Base-by-base conservation (phyloP, 1,139 yeast species). In the Nematodospora anomalae region DNA sequence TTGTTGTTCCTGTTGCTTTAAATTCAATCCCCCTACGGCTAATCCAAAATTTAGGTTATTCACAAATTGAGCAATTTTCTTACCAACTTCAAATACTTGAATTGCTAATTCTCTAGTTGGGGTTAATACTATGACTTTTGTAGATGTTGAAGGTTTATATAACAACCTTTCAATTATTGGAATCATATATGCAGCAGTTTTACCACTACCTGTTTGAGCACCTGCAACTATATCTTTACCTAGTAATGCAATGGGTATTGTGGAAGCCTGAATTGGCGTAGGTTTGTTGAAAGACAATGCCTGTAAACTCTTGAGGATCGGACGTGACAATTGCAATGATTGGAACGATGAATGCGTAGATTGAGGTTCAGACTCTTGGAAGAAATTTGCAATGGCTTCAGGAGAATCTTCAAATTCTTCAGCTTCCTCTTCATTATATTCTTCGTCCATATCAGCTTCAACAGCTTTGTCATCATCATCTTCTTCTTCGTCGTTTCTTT, bases 161-260 rank as follows among this genome's bases (percentile, higher is more conserved):
- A 92, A 66, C 32, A 92, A 70, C 68, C 98, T 80, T 64, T 94
- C 98, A 43, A 94, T 79, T 27, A 92, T 87, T 12, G 98, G 99
- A 40, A 92, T 85, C 83, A 92, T 81, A 56, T 88, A 92, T 2
- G 98, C 98, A 4, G 97, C 98, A 13, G 99, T 94, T 60, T 92
- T 92, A 77, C 99, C 99, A 24, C 97, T 89, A 67, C 99, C 99
- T 3, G 99, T 92, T 18, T 87, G 96, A 25, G 98, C 98, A 68
- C 97, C 97, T n/a, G 98, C 99, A 49, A 92, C 96, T 37, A 92
- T 79, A 60, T 88, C 96, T 55, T 87, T 90, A 50, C 98, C 98
- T 47, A 86, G 63, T 30, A 92, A 71, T 0, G 97, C 96, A 38
- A 90, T 81, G 7, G 99, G 98, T 46, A 92, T 89, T 10, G 95